These are phyloP conservation scores for Margaritispora aquatica DNA, from an alignment of 495 filamentous ascomycete species.

Conservation along the genomic window DNA sequence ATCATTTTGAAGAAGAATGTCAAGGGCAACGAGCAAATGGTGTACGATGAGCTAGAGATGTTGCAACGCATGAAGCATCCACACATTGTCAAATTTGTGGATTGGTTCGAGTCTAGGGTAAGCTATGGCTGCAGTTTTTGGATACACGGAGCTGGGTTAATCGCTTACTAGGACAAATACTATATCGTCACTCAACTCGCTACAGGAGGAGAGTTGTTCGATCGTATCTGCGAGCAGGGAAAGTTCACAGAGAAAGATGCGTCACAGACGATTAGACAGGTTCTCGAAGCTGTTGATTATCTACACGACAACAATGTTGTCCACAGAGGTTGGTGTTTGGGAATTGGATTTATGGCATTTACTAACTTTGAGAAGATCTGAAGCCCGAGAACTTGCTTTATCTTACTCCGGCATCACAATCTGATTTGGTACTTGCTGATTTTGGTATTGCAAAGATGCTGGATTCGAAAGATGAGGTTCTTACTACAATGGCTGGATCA, in stretches of 20 bases:
- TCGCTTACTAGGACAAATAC: slow-evolving; percentile 78
- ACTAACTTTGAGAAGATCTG: slow-evolving; percentile 55
- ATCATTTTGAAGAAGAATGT: slow-evolving; percentile 99
- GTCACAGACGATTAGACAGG: slow-evolving; percentile 91
- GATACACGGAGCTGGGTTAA: neutral
- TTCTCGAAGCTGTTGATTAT: slow-evolving; percentile 91
- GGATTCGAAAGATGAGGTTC: slow-evolving; percentile 78
- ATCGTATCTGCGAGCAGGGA: slow-evolving; percentile 95
- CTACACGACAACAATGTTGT: slow-evolving; percentile 94
- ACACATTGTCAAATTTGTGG: slow-evolving; percentile 95
- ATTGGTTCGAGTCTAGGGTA: slow-evolving; percentile 98
- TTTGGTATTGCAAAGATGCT: slow-evolving; percentile 99
- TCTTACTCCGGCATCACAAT: slow-evolving; percentile 66
- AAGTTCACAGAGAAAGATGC: slow-evolving; percentile 99
- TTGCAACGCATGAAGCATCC: slow-evolving; percentile 85
- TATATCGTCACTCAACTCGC: slow-evolving; percentile 98
- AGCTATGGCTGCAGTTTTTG: neutral
- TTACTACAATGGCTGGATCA: slow-evolving; percentile 97
- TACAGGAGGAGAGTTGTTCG: slow-evolving; percentile 94
- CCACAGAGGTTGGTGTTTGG: slow-evolving; percentile 63
- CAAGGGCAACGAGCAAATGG: slow-evolving; percentile 96
- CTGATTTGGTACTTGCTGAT: slow-evolving; percentile 88
- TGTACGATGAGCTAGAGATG: slow-evolving; percentile 93
- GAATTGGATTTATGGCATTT: neutral
- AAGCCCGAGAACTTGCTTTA: slow-evolving; percentile 99